phyloP scores from a whole-genome alignment of 2,329 filamentous ascomycete species.

The Fusarium incarnatum region DNA sequence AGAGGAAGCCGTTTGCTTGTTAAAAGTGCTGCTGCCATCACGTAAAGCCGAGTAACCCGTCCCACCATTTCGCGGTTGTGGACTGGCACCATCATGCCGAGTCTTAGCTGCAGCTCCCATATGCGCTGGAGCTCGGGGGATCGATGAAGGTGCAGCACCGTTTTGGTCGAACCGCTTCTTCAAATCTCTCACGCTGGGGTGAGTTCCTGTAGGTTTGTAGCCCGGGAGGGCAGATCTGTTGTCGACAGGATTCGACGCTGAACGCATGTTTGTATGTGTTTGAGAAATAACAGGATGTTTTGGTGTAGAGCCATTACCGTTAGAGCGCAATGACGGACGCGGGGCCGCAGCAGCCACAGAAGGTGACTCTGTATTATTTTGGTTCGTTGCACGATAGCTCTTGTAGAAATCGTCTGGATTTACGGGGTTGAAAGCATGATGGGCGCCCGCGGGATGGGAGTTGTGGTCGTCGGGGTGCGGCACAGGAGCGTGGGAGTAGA shows the following conservation, averaged over 20 bases:
- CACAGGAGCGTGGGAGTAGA: conserved; percentile 42
- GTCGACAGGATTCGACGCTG: conserved; percentile 67
- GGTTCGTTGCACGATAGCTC: conserved; percentile 58
- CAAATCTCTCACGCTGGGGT: conserved; percentile 83
- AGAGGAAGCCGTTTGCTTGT: conserved; percentile 33
- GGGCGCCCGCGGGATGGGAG: conserved; percentile 40
- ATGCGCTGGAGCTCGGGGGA: conserved; percentile 53
- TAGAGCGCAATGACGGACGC: conserved; percentile 60
- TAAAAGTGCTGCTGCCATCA: conserved; percentile 45
- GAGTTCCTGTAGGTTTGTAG: conserved; percentile 53
- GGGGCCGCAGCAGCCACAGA: conserved; percentile 56
- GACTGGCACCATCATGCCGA: conserved; percentile 51
- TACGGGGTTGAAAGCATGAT: conserved; percentile 57
- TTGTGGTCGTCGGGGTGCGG: conserved; percentile 42
- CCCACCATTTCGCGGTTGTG: conserved; percentile 51
- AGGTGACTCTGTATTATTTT: conserved; percentile 50
- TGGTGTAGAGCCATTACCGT: conserved; percentile 62
- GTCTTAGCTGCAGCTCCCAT: conserved; percentile 50
- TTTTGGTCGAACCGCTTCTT: conserved; percentile 82
- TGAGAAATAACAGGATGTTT: conserved; percentile 60
- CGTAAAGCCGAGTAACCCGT: conserved; percentile 58
- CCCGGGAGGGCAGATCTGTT: conserved; percentile 52
- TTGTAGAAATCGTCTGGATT: conserved; percentile 69
- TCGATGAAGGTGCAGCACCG: conserved; percentile 49
- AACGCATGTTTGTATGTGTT: conserved; percentile 59